phyloP scores from a whole-genome alignment of 106 monocot genomes.

The Alisma plantagoaquatica region DNA sequence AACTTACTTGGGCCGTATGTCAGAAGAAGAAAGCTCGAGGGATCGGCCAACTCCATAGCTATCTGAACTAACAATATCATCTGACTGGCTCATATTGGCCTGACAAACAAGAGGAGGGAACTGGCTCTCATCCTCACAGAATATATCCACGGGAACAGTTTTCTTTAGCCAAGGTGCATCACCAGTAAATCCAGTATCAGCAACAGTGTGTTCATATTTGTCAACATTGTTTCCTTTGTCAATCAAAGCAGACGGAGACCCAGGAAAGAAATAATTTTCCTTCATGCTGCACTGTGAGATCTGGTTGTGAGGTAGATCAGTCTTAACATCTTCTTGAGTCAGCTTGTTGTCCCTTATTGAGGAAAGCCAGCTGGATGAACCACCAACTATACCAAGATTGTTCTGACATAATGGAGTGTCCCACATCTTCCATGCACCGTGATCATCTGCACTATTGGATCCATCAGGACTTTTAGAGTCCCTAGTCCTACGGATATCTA shows the following conservation, averaged over 20 bases:
- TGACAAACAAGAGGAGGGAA: constrained; percentile 35
- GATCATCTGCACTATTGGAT: constrained; percentile 23
- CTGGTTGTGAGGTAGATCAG: constrained; percentile 15
- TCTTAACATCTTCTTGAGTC: constrained; percentile 21
- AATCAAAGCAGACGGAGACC: constrained; percentile 10
- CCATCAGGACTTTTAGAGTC: constrained; percentile 24
- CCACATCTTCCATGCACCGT: constrained; percentile 90
- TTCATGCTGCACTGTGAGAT: constrained; percentile 12
- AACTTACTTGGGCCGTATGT: constrained; percentile 79
- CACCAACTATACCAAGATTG: constrained; percentile 41
- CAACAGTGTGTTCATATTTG: constrained; percentile 24
- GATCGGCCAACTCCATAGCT: constrained; percentile 22
- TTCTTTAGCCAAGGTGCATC: constrained; percentile 27
- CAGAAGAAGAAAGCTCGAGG: constrained; percentile 25
- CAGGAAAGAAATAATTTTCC: constrained; percentile 14
- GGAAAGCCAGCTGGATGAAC: constrained; percentile 36
- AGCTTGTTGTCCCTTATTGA: constrained; percentile 20
- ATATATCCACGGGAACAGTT: constrained; percentile 23
- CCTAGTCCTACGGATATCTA: constrained; percentile 12
- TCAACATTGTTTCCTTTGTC: constrained; percentile 11
- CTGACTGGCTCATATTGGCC: constrained; percentile 22
- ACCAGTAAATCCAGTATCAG: constrained; percentile 19
- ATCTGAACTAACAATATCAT: constrained; percentile 15
- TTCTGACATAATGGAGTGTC: constrained; percentile 52
- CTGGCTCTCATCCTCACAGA: constrained; percentile 27